These are phyloP conservation scores for Aureobasidium sp. DNA, from an alignment of 2,329 filamentous ascomycete species.

Conservation along the genomic window DNA sequence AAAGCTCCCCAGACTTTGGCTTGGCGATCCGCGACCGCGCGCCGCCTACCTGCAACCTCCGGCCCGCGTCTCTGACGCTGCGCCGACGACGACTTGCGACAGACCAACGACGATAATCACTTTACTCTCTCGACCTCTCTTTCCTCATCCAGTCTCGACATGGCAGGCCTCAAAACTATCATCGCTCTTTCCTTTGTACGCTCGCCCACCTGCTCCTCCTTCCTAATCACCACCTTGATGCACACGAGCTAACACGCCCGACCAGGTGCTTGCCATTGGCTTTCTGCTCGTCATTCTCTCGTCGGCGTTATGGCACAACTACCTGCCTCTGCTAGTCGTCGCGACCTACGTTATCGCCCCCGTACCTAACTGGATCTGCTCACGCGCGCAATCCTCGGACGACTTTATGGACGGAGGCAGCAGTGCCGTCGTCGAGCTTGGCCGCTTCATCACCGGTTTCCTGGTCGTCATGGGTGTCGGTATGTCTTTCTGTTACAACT, in stretches of 20 bases:
- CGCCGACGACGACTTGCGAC: background rate
- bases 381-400: constrained; percentile 81
- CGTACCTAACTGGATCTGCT: constrained; percentile 92
- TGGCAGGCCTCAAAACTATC: constrained; percentile 96
- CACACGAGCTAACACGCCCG: constrained; percentile 10
- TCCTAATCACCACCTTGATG: background rate
- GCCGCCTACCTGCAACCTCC: background rate
- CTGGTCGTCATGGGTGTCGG: constrained; percentile 96
- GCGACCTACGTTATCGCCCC: constrained; percentile 92
- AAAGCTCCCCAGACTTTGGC: constrained; percentile 14
- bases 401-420: constrained; percentile 86
- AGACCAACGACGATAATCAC: background rate
- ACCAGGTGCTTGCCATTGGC: constrained; percentile 82
- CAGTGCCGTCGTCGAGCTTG: constrained; percentile 83
- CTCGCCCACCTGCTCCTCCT: constrained; percentile 16
- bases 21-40: background rate
- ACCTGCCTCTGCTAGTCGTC: constrained; percentile 91
- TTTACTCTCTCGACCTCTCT: background rate
- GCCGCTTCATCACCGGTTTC: constrained; percentile 89
- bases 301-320: constrained; percentile 89
- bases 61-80: background rate
- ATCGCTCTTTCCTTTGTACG: constrained; percentile 94
- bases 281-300: constrained; percentile 99
- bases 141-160: constrained; percentile 26
- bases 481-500: constrained; percentile 44